These are phyloP conservation scores for Pseudofabraea citricarpa DNA, from an alignment of 2,329 filamentous ascomycete genomes.

Conservation along the genomic window DNA sequence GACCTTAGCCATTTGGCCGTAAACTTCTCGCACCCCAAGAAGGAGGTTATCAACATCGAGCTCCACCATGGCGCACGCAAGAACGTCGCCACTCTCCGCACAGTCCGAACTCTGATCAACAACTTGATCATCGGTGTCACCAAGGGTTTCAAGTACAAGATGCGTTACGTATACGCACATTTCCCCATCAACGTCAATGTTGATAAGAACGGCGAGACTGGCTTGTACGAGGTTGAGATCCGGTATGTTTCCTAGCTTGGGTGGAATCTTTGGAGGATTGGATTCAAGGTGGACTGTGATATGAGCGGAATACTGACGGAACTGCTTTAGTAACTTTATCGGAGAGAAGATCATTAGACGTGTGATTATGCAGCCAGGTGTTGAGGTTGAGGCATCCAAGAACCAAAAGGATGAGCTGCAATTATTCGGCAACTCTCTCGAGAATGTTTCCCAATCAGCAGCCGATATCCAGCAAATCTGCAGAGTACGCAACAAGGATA, in stretches of 20 bases:
- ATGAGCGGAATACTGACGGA: slow-evolving; percentile 28
- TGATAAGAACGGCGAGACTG: slow-evolving; percentile 91
- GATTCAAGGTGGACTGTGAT: slow-evolving; percentile 1
- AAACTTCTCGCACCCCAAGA: slow-evolving; percentile 85
- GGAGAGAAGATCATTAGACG: slow-evolving; percentile 98
- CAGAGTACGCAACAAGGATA: slow-evolving; percentile 99
- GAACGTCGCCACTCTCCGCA: slow-evolving; percentile 95
- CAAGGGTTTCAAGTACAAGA: slow-evolving; percentile 99
- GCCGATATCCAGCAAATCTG: slow-evolving; percentile 99
- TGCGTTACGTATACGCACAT: slow-evolving; percentile 99
- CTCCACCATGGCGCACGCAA: slow-evolving; percentile 98
- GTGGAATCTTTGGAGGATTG: not conserved
- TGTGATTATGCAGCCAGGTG: slow-evolving; percentile 83
- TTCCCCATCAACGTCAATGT: slow-evolving; percentile 99
- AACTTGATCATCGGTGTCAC: slow-evolving; percentile 98
- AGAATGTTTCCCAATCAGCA: slow-evolving; percentile 95
- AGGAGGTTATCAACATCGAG: slow-evolving; percentile 89
- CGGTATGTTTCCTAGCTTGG: slow-evolving; percentile 54
- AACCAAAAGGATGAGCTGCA: slow-evolving; percentile 97
- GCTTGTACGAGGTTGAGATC: slow-evolving; percentile 90
- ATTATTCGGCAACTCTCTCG: slow-evolving; percentile 89
- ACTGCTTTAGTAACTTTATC: slow-evolving; percentile 75
- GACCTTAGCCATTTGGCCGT: slow-evolving; percentile 94
- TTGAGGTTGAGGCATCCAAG: slow-evolving; percentile 85
- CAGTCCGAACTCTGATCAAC: slow-evolving; percentile 96